Percentiles rank a stretch among this genome's conserved stretches.
phyloP scores from a whole-genome alignment of 106 monocot species.

The Chionographis japonica region DNA sequence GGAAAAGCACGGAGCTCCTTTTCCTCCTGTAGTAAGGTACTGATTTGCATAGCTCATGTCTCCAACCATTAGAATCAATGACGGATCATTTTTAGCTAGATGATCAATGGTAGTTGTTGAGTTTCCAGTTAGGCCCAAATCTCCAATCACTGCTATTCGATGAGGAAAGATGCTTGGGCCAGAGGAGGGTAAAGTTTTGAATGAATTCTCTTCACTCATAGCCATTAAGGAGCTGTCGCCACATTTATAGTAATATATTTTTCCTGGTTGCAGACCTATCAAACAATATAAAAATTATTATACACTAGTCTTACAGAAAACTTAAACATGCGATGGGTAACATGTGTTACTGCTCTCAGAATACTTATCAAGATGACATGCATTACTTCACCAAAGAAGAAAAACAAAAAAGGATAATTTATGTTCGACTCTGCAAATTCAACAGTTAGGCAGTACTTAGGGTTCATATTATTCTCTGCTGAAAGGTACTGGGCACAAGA shows the following conservation, averaged over 20 bases:
- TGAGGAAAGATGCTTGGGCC: constrained; percentile 25
- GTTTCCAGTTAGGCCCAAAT: constrained; percentile 82
- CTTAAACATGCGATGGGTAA: too few relatives aligned
- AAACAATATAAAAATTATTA: not conserved
- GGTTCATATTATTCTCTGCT: too few relatives aligned
- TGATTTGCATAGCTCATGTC: constrained; percentile 85
- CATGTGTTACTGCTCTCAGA: too few relatives aligned
- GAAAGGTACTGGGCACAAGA: too few relatives aligned
- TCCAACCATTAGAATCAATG: constrained; percentile 73
- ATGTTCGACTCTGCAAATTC: too few relatives aligned
- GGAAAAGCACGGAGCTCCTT: constrained; percentile 71
- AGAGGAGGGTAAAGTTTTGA: constrained; percentile 48
- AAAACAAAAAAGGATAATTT: too few relatives aligned
- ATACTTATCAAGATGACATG: too few relatives aligned
- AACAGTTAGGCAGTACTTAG: too few relatives aligned
- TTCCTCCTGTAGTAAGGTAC: constrained; percentile 76
- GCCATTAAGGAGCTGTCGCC: constrained; percentile 64
- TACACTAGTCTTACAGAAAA: too few relatives aligned
- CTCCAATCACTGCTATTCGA: constrained; percentile 71
- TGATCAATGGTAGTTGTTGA: constrained; percentile 76
- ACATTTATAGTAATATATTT: constrained; percentile 76
- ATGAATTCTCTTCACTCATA: constrained; percentile 62
- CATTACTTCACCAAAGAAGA: too few relatives aligned
- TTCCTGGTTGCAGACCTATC: constrained; percentile 62
- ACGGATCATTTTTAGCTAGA: constrained; percentile 55